Base-by-base conservation (phyloP, 2,329 filamentous ascomycete species). In the Alternaria sp. region DNA sequence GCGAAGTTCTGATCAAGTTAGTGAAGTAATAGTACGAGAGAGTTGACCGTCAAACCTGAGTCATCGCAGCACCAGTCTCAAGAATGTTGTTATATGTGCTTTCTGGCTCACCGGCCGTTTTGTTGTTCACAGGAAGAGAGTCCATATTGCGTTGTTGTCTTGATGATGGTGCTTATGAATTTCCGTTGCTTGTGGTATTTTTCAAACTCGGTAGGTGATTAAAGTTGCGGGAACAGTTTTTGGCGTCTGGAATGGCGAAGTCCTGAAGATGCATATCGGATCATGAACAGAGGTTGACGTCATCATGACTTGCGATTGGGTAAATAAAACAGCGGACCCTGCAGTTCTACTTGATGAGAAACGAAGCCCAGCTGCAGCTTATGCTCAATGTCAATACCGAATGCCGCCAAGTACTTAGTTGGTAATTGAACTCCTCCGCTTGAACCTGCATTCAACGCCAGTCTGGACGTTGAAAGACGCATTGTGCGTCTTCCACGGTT, bases 61-160 rank as follows among this genome's bases (percentile, higher is more conserved):
- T 82, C 44, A 84, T 66, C 4, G 82, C 79, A 17, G 88, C 88
- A 5, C 86, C 88, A 0, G 86, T 85, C 59, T 89, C 85, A 8
- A 91, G 82, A 6, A 84, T 70, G 44, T 82, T 82, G 74, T 88
- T 88, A 67, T 84, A 85, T 3, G 78, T 73, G 3, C 84, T 83
- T 36, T 85, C 79, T 2, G 82, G 80, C 33, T 81, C 78, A 24
- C 86, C 86, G 6, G 79, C 75, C 21, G 80, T 74, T 13, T 79
- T 71, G 71, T 81, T 80, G 29, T 73, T 78, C 2, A 73, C 70
- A 6, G 78, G 76, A 9, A 79, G 57, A 7, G 68, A 56, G 13
- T 79, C 77, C 76, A 78, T 78, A 11, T 11, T 51, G 34, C 9
- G 21, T 39, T 14, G 29, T 29, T 9, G 23, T 21, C 10, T 53